These are phyloP conservation scores for Monosporascus cannonballus DNA, from an alignment of 2,329 filamentous ascomycete species.

Conservation along the genomic window DNA sequence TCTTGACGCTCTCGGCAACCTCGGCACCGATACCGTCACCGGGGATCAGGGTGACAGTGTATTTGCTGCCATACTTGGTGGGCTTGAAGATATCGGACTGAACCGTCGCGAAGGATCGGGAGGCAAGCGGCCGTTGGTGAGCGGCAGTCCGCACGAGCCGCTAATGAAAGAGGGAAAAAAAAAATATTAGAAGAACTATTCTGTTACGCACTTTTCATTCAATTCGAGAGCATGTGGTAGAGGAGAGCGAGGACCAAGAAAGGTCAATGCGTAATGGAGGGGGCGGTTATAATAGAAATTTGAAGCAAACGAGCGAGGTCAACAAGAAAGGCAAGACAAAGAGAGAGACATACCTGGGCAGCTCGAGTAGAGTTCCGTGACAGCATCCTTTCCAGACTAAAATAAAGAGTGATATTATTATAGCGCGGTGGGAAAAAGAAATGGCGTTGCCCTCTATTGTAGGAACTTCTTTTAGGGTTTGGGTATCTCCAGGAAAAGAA, in stretches of 20 bases:
- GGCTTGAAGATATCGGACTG: constrained; percentile 98
- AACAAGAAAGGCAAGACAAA: not conserved
- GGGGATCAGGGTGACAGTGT: constrained; percentile 96
- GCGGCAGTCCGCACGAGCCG: constrained; percentile 45
- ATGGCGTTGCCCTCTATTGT: not conserved
- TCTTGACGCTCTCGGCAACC: constrained; percentile 97
- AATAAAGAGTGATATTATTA: not conserved
- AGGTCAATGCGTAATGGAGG: not conserved
- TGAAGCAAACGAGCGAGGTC: not conserved
- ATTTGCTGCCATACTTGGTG: constrained; percentile 98
- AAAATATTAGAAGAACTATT: not conserved
- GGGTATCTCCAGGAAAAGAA: constrained; percentile 1
- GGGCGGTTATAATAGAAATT: not conserved
- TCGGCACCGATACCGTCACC: constrained; percentile 98
- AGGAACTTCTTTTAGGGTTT: not conserved
- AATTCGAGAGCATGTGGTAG: constrained; percentile 12
- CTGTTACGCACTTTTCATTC: constrained; percentile 19
- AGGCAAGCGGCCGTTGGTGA: constrained; percentile 38
- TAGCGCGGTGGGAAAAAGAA: not conserved
- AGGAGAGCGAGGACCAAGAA: constrained; percentile 13
- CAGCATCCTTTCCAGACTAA: constrained; percentile 41
- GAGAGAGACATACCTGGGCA: constrained; percentile 47
- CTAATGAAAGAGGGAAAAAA: constrained; percentile 26
- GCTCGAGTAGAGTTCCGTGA: constrained; percentile 51
- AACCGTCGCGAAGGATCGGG: constrained; percentile 68